phyloP scores from a whole-genome alignment of 345 rosid species.

The Cardamine occulta region DNA sequence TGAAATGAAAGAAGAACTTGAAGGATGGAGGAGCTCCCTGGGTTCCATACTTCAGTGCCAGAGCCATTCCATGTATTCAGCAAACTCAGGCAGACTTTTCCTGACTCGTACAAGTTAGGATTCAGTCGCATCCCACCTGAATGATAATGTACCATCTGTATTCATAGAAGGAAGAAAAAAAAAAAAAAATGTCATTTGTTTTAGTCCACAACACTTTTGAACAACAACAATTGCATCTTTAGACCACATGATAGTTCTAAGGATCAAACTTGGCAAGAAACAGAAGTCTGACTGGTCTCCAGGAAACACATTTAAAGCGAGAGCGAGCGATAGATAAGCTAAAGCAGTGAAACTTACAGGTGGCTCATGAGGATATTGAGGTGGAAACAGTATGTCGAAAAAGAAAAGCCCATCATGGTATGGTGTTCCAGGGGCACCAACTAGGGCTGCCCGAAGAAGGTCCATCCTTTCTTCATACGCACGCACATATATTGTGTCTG shows the following conservation, averaged over 20 bases:
- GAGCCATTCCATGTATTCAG: slow-evolving; percentile 91
- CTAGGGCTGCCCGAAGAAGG: slow-evolving; percentile 78
- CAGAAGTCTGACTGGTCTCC: neutral
- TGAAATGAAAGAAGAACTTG: slow-evolving; percentile 96
- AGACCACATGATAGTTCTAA: neutral
- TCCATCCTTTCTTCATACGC: slow-evolving; percentile 85
- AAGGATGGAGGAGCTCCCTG: slow-evolving; percentile 74
- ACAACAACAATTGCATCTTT: slow-evolving; percentile 4
- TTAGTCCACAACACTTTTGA: neutral
- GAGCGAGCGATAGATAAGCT: slow-evolving; percentile 12
- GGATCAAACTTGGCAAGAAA: neutral
- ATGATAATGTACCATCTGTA: slow-evolving; percentile 79
- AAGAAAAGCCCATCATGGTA: slow-evolving; percentile 94
- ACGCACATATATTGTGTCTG: slow-evolving; percentile 86
- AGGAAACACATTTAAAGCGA: slow-evolving; percentile 21
- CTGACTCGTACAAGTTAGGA: slow-evolving; percentile 91
- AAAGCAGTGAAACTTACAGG: slow-evolving; percentile 63
- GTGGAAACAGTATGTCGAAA: slow-evolving; percentile 83
- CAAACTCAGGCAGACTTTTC: slow-evolving; percentile 90
- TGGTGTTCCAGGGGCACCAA: slow-evolving; percentile 90
- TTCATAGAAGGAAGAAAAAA: slow-evolving; percentile 9
- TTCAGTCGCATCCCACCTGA: slow-evolving; percentile 90
- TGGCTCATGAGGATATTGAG: slow-evolving; percentile 84
- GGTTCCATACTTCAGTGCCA: slow-evolving; percentile 89
- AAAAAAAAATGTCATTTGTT: neutral